Evolutionary conservation across 2,329 filamentous ascomycete genomes (phyloP).

Genomic region (Iodosphaeria phyllophila): DNA sequence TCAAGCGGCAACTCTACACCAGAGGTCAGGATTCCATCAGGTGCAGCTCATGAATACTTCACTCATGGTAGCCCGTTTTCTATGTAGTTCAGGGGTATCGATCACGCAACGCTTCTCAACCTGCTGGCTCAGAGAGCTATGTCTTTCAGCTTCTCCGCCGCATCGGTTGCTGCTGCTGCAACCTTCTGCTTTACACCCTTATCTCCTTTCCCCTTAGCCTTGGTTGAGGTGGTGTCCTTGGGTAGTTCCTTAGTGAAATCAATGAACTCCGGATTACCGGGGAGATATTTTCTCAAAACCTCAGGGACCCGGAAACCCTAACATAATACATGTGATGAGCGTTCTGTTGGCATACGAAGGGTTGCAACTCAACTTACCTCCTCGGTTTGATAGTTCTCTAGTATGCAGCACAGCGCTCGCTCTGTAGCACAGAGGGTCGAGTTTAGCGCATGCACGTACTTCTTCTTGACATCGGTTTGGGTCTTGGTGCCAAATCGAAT

Average conservation of each 20-base stretch:
- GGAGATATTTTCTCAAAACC: constrained; percentile 74
- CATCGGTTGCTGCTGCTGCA: constrained; percentile 4
- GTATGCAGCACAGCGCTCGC: constrained; percentile 77
- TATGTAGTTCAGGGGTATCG: too few relatives aligned
- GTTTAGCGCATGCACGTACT: constrained; percentile 88
- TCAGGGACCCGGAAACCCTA: constrained; percentile 66
- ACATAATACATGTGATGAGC: neutral
- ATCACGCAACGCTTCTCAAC: too few relatives aligned
- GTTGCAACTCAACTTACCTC: constrained; percentile 32
- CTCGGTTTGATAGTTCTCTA: constrained; percentile 93
- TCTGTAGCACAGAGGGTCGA: constrained; percentile 82
- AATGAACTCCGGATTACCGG: constrained; percentile 75
- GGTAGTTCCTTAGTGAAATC: constrained; percentile 74
- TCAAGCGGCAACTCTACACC: too few relatives aligned
- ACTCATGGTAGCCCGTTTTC: too few relatives aligned
- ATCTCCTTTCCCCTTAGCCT: constrained; percentile 21
- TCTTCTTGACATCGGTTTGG: constrained; percentile 69
- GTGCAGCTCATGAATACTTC: too few relatives aligned
- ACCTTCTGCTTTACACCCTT: constrained; percentile 11
- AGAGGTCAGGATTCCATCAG: too few relatives aligned
- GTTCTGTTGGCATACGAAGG: neutral
- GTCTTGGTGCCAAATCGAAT: constrained; percentile 83
- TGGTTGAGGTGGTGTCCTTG: constrained; percentile 50
- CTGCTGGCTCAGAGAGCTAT: constrained; percentile 7
- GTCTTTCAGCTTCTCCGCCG: constrained; percentile 10